Conservation (phyloP, 1,284 basidiomycete genomes). For the Agaricales sp. region DNA sequence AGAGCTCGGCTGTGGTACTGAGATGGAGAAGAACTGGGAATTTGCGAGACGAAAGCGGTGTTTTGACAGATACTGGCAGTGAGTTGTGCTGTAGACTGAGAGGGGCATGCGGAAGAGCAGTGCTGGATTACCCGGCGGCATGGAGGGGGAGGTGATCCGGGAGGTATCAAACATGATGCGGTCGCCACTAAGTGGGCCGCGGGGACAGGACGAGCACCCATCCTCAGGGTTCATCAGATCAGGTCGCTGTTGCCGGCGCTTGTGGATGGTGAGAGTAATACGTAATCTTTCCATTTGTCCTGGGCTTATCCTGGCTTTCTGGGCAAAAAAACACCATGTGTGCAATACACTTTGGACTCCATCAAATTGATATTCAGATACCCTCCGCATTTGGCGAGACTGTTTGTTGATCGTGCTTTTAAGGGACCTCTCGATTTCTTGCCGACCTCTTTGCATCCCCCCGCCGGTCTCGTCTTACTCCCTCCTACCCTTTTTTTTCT, state of each 20-base stretch:
- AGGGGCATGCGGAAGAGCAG: too few relatives aligned
- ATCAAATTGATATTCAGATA: background rate
- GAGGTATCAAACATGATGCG: background rate
- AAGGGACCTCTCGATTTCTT: conserved; percentile 13
- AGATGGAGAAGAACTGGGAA: too few relatives aligned
- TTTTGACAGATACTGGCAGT: too few relatives aligned
- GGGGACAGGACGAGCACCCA: background rate
- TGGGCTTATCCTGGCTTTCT: background rate
- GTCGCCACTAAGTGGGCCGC: background rate
- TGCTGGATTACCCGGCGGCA: too few relatives aligned
- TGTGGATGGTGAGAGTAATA: background rate
- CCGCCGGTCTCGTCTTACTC: conserved; percentile 11
- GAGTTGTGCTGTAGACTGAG: too few relatives aligned
- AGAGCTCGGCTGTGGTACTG: too few relatives aligned
- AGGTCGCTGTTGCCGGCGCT: too few relatives aligned
- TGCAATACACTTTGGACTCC: background rate
- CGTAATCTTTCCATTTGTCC: background rate
- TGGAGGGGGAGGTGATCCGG: background rate
- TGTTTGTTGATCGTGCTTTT: background rate
- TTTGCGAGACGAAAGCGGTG: too few relatives aligned
- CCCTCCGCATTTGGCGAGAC: too few relatives aligned
- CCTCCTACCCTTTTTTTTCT: conserved; percentile 6
- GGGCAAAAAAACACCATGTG: background rate
- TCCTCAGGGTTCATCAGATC: too few relatives aligned
- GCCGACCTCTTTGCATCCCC: conserved; percentile 17